Base-by-base conservation (phyloP, 2,329 filamentous ascomycete species). In the Calonectria ilicicola region DNA sequence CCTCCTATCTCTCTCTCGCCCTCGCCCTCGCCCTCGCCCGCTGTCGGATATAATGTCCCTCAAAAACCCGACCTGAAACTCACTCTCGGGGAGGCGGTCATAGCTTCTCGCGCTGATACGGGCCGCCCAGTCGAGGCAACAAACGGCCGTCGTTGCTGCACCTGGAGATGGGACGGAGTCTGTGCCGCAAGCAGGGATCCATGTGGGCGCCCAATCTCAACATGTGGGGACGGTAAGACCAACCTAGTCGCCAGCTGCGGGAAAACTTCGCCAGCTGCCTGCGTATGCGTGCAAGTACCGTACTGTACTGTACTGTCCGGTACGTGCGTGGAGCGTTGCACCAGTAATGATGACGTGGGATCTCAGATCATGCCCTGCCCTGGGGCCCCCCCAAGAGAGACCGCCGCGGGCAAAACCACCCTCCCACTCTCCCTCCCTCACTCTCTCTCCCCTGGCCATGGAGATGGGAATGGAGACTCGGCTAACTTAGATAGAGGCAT, bases 221-320 rank as follows among this genome's bases (percentile, higher is more conserved):
- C 23, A 23, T 65, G 67, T 69, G 67, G 67, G 44, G 44, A 47
- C 44, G 44, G 44, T 47, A 47, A 47, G 19, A 35, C 35, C 32
- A 53, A n/a, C 67, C 67, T 15, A 51, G 63, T 32, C 27, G 12
- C 7, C 32, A 51, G 44, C 44, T 46, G 14, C 64, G 69, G 69
- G 69, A 67, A 71, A 71, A 71, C 69, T 38, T 63, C 69, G 64
- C 56, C 67, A 32, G 27, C 38, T 51, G 65, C 27, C 51, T 53
- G 53, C 38, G 32, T 56, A 23, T 56, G 64, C 44, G n/a, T 17
- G 21, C 23, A 47, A 47, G n/a, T 9, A 46, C 58, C 23, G 35
- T 27, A 19, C 19, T n/a, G n/a, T n/a, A 26, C 35, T 19, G 26
- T 42, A n/a, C n/a, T n/a, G n/a, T n/a, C n/a, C n/a, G n/a, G 35